Evolutionary conservation across 495 filamentous ascomycete genomes (phyloP), one percentile per base, ranked within the genome.

Genomic region (Cercophora samala): DNA sequence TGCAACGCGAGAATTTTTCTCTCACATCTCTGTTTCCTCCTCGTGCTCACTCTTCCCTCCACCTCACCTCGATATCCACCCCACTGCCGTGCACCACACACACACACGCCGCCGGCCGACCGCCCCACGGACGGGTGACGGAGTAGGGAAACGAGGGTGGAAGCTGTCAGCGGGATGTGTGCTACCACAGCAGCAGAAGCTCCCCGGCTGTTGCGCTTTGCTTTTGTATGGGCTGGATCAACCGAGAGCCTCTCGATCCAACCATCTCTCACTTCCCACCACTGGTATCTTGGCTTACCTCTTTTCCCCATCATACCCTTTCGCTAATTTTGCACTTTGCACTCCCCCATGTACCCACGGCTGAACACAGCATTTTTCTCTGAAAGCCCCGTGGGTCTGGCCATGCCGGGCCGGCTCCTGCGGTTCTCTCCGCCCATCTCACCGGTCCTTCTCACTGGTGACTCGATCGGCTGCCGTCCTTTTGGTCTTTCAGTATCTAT

Each of bases 1-100:
- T 46, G 37, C 53, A 8, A 56, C 53, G 53, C 53, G n/a, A 56
- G 53, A 56, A 56, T 21, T 56, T 56, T 56, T 56, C n/a, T 54
- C 19, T 23, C 53, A 56, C 53, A 56, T 56, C 22, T 23, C 13
- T 46, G 37, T 46, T 46, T 46, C 15, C 11, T 9, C n/a, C 22
- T 23, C 53, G 22, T 56, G n/a, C 53, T 22, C 53, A 15, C n/a
- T 56, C 53, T 8, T 56, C 53, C 53, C 53, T 56, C 53, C 53
- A 21, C 37, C 37, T 46, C 37, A 46, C 53, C 22, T 56, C 53
- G 22, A 56, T 4, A 22, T 23, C 8, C 53, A 56, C 22, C 53
- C 53, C 53, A 56, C 53, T 23, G n/a, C 53, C n/a, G n/a, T 56
- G 53, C n/a, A 9, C n/a, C 53, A 56, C 22, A 23, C 53, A 56